phyloP scores from a whole-genome alignment of 75 land plant genomes.

The Cupressus sempervirens region DNA sequence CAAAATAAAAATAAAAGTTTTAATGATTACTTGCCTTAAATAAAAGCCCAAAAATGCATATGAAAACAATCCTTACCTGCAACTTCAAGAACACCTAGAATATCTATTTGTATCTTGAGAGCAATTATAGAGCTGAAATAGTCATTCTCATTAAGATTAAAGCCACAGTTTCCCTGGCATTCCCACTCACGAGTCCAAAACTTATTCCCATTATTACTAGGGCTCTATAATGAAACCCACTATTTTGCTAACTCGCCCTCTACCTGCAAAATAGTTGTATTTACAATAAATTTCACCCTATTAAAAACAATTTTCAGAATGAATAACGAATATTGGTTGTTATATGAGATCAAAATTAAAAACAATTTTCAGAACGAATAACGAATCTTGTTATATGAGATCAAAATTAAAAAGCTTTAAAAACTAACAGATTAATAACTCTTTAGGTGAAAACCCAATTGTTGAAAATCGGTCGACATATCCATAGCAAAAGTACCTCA shows the following conservation, averaged over 20 bases:
- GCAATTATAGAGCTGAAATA: constrained; percentile 34
- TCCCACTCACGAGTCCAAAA: constrained; percentile 58
- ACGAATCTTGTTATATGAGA: too few species aligned
- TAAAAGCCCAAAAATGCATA: too few species aligned
- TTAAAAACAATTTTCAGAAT: background rate
- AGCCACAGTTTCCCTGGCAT: constrained; percentile 57
- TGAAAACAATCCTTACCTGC: constrained; percentile 9
- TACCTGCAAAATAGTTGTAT: background rate
- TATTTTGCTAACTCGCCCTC: background rate
- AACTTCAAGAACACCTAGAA: constrained; percentile 7
- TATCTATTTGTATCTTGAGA: constrained; percentile 16
- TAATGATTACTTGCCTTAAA: too few species aligned
- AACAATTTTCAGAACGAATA: too few species aligned
- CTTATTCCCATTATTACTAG: constrained; percentile 26
- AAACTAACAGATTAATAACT: too few species aligned
- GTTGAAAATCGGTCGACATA: too few species aligned
- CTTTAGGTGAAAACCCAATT: too few species aligned
- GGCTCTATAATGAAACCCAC: constrained; percentile 49
- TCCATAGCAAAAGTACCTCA: too few species aligned
- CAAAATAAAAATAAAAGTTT: too few species aligned
- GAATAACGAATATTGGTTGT: background rate
- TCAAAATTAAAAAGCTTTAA: background rate
- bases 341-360: background rate
- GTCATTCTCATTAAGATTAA: constrained; percentile 15
- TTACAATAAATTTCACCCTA: background rate